Evolutionary conservation across 108 stramenopile species (phyloP).

Genomic region (Stephanodiscus minutulus): DNA sequence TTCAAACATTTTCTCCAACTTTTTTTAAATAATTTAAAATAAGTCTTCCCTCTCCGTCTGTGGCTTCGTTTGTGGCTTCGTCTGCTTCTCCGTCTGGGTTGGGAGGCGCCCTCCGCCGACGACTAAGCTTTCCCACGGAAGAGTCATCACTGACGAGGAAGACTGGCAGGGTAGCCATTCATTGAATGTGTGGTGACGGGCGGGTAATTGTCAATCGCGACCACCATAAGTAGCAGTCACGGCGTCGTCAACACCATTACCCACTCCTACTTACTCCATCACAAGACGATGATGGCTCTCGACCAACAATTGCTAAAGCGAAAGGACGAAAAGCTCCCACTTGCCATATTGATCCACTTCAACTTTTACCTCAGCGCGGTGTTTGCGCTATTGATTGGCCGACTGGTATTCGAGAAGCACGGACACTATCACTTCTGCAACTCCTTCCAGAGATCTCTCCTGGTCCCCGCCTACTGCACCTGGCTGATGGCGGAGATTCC

Average conservation of each 20-base stretch:
- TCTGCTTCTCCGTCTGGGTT: no score
- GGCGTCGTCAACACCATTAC: background rate
- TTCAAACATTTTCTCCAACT: background rate
- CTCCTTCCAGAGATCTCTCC: slow-evolving; percentile 25
- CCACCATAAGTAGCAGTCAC: background rate
- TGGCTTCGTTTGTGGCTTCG: no score
- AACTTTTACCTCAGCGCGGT: slow-evolving; percentile 39
- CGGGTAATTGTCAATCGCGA: no score
- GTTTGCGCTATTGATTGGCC: slow-evolving; percentile 15
- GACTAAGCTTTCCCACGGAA: no score
- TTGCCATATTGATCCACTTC: slow-evolving; percentile 39
- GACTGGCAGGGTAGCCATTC: no score
- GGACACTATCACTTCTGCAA: slow-evolving; percentile 19
- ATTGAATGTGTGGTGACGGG: no score
- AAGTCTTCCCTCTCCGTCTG: background rate
- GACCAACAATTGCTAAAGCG: slow-evolving; percentile 9
- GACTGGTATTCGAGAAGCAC: slow-evolving; percentile 16
- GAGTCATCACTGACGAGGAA: no score
- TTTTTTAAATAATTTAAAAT: background rate
- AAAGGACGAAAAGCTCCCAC: slow-evolving; percentile 43
- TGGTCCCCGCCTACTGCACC: slow-evolving; percentile 31
- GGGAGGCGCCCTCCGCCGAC: no score
- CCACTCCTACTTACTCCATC: background rate
- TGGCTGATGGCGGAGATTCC: slow-evolving; percentile 39
- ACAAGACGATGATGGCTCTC: slow-evolving; percentile 7